Percentiles rank a stretch among this genome's conserved stretches.
Evolutionary conservation across 208 protist genomes (phyloP).

Genomic region (Leishmania aethiopica): DNA sequence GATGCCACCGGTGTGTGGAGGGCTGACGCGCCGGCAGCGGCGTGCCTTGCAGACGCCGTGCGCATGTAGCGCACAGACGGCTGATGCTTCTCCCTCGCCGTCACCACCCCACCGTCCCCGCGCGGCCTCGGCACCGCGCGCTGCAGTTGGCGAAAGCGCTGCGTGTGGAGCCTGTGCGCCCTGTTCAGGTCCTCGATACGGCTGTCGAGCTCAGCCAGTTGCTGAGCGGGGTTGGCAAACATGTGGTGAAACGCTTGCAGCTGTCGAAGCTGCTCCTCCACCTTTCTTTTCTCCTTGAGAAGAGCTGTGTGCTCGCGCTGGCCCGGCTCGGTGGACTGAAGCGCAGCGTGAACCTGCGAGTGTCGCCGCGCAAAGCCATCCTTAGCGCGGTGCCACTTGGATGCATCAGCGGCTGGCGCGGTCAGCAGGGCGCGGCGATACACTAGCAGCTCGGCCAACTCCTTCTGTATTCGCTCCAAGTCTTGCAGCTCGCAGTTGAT

Average conservation of each 20-base stretch:
- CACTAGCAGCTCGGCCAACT: slow-evolving; percentile 57
- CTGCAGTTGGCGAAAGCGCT: slow-evolving; percentile 65
- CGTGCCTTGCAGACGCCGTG: not conserved
- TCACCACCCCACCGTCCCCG: not conserved
- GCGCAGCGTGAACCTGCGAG: slow-evolving; percentile 31
- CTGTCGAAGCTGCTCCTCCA: slow-evolving; percentile 46
- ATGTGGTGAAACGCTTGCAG: slow-evolving; percentile 54
- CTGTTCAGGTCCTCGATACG: slow-evolving; percentile 78
- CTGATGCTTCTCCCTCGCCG: not conserved
- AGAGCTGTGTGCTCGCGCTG: slow-evolving; percentile 20
- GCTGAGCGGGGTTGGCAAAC: slow-evolving; percentile 47
- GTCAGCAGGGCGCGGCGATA: slow-evolving; percentile 44
- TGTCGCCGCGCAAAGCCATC: slow-evolving; percentile 51
- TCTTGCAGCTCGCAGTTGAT: slow-evolving; percentile 55
- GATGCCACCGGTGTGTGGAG: not conserved
- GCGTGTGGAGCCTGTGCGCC: slow-evolving; percentile 61
- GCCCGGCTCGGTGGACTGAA: slow-evolving; percentile 15
- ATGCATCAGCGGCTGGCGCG: slow-evolving; percentile 34
- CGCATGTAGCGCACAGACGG: slow-evolving; percentile 35
- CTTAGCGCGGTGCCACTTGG: slow-evolving; percentile 47
- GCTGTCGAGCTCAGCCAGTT: slow-evolving; percentile 68
- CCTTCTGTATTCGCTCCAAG: slow-evolving; percentile 56
- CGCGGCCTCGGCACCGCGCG: slow-evolving; percentile 1
- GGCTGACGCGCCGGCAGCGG: not conserved
- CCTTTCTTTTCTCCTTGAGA: slow-evolving; percentile 21